phyloP scores from a whole-genome alignment of 108 stramenopile species.

The Cyclostephanos tholiformis region DNA sequence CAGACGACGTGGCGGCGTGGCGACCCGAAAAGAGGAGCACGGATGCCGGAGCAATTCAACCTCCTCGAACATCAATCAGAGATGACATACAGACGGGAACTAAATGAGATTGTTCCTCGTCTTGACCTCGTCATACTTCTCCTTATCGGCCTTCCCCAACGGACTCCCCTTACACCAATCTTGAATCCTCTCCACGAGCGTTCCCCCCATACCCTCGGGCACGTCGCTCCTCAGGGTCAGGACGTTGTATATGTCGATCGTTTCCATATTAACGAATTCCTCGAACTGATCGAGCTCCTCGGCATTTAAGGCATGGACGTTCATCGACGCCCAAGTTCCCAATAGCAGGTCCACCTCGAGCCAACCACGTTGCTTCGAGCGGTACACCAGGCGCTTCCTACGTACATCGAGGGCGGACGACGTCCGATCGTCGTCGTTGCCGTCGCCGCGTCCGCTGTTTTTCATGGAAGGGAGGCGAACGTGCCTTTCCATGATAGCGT shows the following conservation, averaged over 20 bases:
- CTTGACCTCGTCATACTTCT: conserved; percentile 75
- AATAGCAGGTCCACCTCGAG: conserved; percentile 96
- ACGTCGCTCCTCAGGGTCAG: conserved; percentile 85
- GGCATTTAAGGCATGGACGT: conserved; percentile 74
- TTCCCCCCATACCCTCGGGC: conserved; percentile 58
- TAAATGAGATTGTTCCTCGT: conserved; percentile 78
- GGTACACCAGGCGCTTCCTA: conserved; percentile 92
- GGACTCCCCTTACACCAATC: conserved; percentile 83
- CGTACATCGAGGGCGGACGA: conserved; percentile 70
- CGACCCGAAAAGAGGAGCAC: background rate
- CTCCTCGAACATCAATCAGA: conserved; percentile 1
- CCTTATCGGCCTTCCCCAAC: conserved; percentile 83
- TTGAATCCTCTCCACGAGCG: conserved; percentile 81
- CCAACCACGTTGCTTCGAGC: conserved; percentile 99
- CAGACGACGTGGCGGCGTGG: background rate
- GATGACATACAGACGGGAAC: background rate
- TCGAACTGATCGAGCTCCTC: conserved; percentile 94
- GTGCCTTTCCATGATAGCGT: conserved; percentile 71
- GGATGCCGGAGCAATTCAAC: background rate
- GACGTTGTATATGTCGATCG: conserved; percentile 99
- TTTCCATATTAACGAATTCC: conserved; percentile 96
- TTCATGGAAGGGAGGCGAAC: conserved; percentile 58
- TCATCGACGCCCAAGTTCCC: conserved; percentile 95
- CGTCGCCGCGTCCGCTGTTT: conserved; percentile 4
- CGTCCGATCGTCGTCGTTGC: conserved; percentile 39